Base-by-base conservation (phyloP, 1,284 basidiomycete species). In the Dichomitus squalens region DNA sequence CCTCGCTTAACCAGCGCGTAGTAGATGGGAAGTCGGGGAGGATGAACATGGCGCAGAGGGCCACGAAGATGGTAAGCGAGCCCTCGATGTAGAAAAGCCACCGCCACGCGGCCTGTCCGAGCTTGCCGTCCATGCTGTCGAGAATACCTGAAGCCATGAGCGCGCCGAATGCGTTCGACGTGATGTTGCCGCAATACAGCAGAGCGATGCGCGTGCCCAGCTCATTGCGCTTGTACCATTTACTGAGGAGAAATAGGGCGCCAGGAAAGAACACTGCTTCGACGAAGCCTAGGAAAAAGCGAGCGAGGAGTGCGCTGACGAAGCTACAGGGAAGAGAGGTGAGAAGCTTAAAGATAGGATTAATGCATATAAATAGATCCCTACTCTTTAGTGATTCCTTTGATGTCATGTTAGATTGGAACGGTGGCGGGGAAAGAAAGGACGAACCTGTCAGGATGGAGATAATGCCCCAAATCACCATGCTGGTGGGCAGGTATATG, bases 151-250 rank as follows among this genome's bases (percentile, higher is more conserved):
- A 91, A 16, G 89, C 90, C 55, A 93, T 81, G 23, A 93, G 76
- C 0, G 89, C 79, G 21, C 92, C 91, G 68, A 94, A 93, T 1
- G 91, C 92, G 74, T 93, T 95, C 55, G 85, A 87, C 60, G 92
- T 84, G 53, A 94, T 78, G 67, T 79, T 85, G 8, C 90, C 90
- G 65, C 83, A 87, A 60, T 83, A 87, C n/a, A 95, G 80, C 54
- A 90, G 75, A 16, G 91, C 86, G 39, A 86, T 92, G 60, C 93
- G 80, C 52, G 88, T 72, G 36, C 87, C 88, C 34, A 91, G 76
- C 68, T 92, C 89, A 40, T 74, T 77, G 27, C 80, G 76, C 54
- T 82, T 88, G 71, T 85, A 90, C 88, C 88, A 86, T 72, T 87
- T 90, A 3, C 88, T 87, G 36, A 90, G 73, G 31, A 88, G 75